These are phyloP conservation scores for Cytospora piceae DNA, from an alignment of 2,329 filamentous ascomycete species.

Conservation along the genomic window DNA sequence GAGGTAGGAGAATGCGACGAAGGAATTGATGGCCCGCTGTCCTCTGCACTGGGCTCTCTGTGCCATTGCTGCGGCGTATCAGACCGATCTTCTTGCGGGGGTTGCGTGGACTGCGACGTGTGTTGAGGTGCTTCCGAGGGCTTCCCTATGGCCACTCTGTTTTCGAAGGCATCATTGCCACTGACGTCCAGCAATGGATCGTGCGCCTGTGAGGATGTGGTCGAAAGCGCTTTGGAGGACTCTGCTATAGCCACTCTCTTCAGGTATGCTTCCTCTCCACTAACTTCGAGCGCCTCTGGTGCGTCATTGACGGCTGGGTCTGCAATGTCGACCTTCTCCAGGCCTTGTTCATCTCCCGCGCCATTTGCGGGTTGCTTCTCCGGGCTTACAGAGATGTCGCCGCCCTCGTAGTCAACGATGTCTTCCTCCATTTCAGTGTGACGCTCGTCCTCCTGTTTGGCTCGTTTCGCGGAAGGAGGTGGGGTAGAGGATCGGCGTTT, in stretches of 20 bases:
- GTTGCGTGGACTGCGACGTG: slow-evolving; percentile 31
- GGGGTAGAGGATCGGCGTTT: slow-evolving; percentile 70
- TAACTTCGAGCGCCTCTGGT: slow-evolving; percentile 2
- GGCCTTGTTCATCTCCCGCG: background rate
- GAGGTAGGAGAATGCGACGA: slow-evolving; percentile 67
- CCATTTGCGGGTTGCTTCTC: slow-evolving; percentile 20
- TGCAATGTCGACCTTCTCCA: background rate
- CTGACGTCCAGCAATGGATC: slow-evolving; percentile 1
- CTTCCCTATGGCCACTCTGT: slow-evolving; percentile 17
- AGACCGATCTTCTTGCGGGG: slow-evolving; percentile 29
- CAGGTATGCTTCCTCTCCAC: slow-evolving; percentile 8
- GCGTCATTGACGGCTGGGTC: background rate
- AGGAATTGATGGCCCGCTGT: slow-evolving; percentile 56
- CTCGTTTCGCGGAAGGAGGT: slow-evolving; percentile 55
- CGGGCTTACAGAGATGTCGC: slow-evolving; percentile 24
- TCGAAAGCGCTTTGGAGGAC: slow-evolving; percentile 3
- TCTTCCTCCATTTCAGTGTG: slow-evolving; percentile 33
- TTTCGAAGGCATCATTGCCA: slow-evolving; percentile 5
- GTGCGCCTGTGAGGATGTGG: background rate
- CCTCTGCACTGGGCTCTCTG: slow-evolving; percentile 31
- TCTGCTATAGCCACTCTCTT: slow-evolving; percentile 16
- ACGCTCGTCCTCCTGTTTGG: slow-evolving; percentile 46
- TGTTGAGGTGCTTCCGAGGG: slow-evolving; percentile 21
- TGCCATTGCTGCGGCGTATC: slow-evolving; percentile 22
- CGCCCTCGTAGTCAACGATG: slow-evolving; percentile 40